Percentiles rank a stretch among this genome's conserved stretches.
phyloP scores from a whole-genome alignment of 345 rosid genomes.

The Linum trigynum region DNA sequence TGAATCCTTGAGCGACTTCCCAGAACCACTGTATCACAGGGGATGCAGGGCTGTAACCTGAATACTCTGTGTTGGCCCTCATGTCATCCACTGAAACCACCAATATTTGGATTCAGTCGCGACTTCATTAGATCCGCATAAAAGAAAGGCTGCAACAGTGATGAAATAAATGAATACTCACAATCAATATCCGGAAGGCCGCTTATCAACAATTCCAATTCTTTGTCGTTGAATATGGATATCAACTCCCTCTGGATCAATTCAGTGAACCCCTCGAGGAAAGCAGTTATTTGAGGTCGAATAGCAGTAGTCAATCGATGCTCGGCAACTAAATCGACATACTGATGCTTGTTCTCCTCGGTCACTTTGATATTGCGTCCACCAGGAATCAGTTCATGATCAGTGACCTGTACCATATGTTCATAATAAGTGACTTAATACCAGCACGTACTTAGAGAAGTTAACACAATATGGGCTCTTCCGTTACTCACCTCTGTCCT shows the following conservation, averaged over 20 bases:
- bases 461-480: no score
- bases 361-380: slow-evolving; percentile 87
- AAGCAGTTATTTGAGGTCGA: slow-evolving; percentile 94
- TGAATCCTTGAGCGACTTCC: slow-evolving; percentile 94
- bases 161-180: slow-evolving; percentile 27
- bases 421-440: background rate
- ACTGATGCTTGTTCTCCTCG: slow-evolving; percentile 89
- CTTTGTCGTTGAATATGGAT: slow-evolving; percentile 89
- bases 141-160: background rate
- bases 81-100: slow-evolving; percentile 70
- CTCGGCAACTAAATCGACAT: slow-evolving; percentile 80
- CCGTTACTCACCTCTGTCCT: slow-evolving; percentile 44
- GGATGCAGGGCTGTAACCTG: slow-evolving; percentile 86
- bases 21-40: slow-evolving; percentile 95
- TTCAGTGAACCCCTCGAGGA: slow-evolving; percentile 79
- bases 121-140: slow-evolving; percentile 4
- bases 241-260: slow-evolving; percentile 66
- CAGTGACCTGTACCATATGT: slow-evolving; percentile 58
- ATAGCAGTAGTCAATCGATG: slow-evolving; percentile 95
- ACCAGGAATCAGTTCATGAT: slow-evolving; percentile 84
- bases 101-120: background rate
- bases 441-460: background rate
- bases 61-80: slow-evolving; percentile 85
- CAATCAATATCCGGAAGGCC: slow-evolving; percentile 96
- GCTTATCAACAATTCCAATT: slow-evolving; percentile 78